Base-by-base conservation (phyloP, 2,329 filamentous ascomycete genomes). In the Alternaria arbusti region DNA sequence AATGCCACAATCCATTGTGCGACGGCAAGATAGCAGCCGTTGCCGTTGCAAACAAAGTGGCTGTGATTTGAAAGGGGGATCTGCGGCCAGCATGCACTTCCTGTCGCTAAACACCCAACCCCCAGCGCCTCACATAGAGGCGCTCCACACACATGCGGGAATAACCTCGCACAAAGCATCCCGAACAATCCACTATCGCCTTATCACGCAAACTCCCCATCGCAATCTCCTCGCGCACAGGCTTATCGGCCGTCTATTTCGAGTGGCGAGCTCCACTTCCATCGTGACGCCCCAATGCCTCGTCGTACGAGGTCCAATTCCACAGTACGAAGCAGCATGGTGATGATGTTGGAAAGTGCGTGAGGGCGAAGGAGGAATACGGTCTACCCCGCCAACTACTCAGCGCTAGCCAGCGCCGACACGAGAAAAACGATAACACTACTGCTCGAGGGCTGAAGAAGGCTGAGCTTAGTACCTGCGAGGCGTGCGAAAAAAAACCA, bases 371-470 rank as follows among this genome's bases (percentile, higher is more conserved):
- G 49, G 49, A 22, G 17, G 12, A 10, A 32, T 23, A 51, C 28
- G 49, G 49, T 23, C 28, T 61, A 61, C 58, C 52, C 52, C 58
- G 54, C 58, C 58, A 25, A 22, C 49, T 17, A 52, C 49, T 15
- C 30, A 8, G 49, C 49, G 20, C 49, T 36, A 40, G 10, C n/a
- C 30, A 17, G 15, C 20, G 13, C 49, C 13, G 10, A 52, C 30
- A 52, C 49, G 49, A 52, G 49, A 52, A 51, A 40, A 52, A 7
- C 49, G 25, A 52, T 52, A 52, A 15, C 49, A 17, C 49, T 52
- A 52, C 30, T 52, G 49, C 10, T 52, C 28, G 20, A 25, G 20
- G 30, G 49, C 30, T 52, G 28, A 52, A 36, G 17, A 52, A 52
- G 49, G 49, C 28, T 52, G 49, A 52, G 28, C 49, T 36, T 52